Percentiles rank a stretch among this genome's conserved stretches.
Evolutionary conservation across 495 filamentous ascomycete genomes (phyloP).

Genomic region (Sabuloglossum arenarium): DNA sequence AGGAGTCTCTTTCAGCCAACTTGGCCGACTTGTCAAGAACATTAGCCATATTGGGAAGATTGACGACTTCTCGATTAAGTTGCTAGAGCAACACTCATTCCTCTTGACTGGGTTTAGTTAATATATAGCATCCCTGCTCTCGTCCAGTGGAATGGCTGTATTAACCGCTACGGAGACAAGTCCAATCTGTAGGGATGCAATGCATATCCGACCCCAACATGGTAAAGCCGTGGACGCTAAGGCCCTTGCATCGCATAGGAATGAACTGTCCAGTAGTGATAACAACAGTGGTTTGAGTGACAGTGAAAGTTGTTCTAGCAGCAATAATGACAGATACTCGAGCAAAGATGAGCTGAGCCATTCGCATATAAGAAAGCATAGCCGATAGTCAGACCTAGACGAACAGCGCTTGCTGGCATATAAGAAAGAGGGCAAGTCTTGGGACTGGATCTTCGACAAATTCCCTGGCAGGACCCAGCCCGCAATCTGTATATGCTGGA

Average conservation of each 20-base stretch:
- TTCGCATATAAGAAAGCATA: not conserved
- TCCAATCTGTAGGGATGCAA: not conserved
- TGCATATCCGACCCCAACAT: not conserved
- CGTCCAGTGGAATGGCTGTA: not conserved
- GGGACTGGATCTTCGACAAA: not conserved
- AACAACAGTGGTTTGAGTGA: slow-evolving; percentile 2
- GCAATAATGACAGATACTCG: slow-evolving; percentile 1
- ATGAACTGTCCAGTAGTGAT: not conserved
- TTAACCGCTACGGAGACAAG: not conserved
- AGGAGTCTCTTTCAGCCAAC: not conserved
- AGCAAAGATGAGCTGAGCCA: not conserved
- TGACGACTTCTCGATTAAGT: slow-evolving; percentile 5
- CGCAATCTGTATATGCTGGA: not conserved
- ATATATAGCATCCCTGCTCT: no score
- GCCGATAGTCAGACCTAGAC: not conserved
- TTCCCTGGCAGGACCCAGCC: not conserved
- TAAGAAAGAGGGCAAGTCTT: slow-evolving; percentile 5
- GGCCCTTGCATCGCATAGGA: not conserved
- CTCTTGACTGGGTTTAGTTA: not conserved
- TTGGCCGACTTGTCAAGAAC: not conserved
- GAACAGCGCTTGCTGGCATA: slow-evolving; percentile 4
- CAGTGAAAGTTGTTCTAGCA: not conserved
- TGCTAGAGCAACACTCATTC: not conserved
- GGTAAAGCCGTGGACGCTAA: not conserved
- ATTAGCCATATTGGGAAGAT: slow-evolving; percentile 2